Percentiles rank a stretch among this genome's conserved stretches.
Conservation (phyloP, 768 basidiomycete species). For the Atractiella rhizophila region DNA sequence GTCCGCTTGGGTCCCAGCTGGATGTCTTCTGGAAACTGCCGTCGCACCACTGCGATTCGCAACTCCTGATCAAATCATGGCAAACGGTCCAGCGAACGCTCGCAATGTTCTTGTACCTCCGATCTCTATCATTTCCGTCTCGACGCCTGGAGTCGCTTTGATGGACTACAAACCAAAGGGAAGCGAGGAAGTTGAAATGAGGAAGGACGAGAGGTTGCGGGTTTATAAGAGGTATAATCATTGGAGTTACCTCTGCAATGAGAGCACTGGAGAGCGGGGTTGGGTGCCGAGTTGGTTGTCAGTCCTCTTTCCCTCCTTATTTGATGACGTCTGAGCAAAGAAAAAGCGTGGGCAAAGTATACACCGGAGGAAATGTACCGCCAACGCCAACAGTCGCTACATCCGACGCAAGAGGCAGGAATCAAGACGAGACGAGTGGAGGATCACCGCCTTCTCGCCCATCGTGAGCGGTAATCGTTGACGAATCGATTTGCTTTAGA, state of each 20-base stretch:
- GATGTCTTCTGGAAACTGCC: constrained; percentile 77
- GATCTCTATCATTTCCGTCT: constrained; percentile 77
- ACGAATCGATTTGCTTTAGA: no score
- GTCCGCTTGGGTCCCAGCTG: constrained; percentile 94
- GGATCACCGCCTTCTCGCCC: no score
- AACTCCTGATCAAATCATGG: constrained; percentile 21
- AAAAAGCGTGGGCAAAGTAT: no score
- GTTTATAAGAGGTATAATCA: constrained; percentile 97
- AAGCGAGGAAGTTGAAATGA: constrained; percentile 67
- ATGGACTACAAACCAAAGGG: constrained; percentile 93
- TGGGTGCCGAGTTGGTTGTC: constrained; percentile 99
- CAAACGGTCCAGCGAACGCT: constrained; percentile 15
- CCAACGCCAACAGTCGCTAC: no score
- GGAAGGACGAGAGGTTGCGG: constrained; percentile 62
- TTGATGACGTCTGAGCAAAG: no score
- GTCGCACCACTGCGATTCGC: constrained; percentile 72
- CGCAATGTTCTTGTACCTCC: constrained; percentile 59
- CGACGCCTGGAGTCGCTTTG: constrained; percentile 80
- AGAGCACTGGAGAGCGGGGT: constrained; percentile 73
- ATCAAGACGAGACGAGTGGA: no score
- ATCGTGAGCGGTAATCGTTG: no score
- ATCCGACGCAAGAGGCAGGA: no score
- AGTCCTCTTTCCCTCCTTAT: no score
- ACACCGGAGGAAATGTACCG: no score
- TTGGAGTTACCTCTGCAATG: constrained; percentile 43